phyloP scores from a whole-genome alignment of 192 early-diverging fungal genomes.

The Coemansia sp. region DNA sequence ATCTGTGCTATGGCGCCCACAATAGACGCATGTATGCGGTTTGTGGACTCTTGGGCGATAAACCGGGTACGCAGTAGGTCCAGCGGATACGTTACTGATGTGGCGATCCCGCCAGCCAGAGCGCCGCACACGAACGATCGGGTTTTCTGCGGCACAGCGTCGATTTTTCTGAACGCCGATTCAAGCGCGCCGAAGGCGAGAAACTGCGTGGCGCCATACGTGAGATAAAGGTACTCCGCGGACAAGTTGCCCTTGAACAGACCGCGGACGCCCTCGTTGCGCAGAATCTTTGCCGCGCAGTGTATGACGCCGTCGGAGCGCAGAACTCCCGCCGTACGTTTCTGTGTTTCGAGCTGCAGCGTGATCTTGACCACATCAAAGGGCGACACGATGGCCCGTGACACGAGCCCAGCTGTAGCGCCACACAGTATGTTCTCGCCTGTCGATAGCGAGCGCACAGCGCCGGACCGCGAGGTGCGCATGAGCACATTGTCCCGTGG shows the following conservation, averaged over 20 bases:
- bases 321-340: slow-evolving; percentile 15
- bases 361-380: slow-evolving; percentile 95
- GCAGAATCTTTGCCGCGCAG: slow-evolving; percentile 66
- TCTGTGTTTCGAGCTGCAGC: slow-evolving; percentile 47
- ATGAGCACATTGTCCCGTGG: slow-evolving; percentile 21
- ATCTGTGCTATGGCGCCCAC: slow-evolving; percentile 68
- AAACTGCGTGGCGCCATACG: slow-evolving; percentile 90
- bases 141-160: slow-evolving; percentile 28
- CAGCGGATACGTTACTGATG: slow-evolving; percentile 87
- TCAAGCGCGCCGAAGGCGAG: slow-evolving; percentile 67
- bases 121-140: slow-evolving; percentile 76
- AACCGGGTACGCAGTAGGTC: slow-evolving; percentile 94
- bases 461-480: slow-evolving; percentile 24
- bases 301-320: slow-evolving; percentile 64
- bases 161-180: slow-evolving; percentile 7
- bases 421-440: slow-evolving; percentile 46
- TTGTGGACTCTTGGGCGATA: slow-evolving; percentile 71
- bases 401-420: slow-evolving; percentile 45
- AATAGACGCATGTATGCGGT: slow-evolving; percentile 69
- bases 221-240: slow-evolving; percentile 89
- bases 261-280: slow-evolving; percentile 79
- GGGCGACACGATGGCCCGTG: slow-evolving; percentile 82
- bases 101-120: slow-evolving; percentile 76
- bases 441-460: slow-evolving; percentile 26
- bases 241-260: slow-evolving; percentile 94